Percentiles rank a stretch among this genome's conserved stretches.
These are phyloP conservation scores for Fraxinus pennsylvanica DNA, from an alignment of 257 asterid genomes.

Conservation along the genomic window DNA sequence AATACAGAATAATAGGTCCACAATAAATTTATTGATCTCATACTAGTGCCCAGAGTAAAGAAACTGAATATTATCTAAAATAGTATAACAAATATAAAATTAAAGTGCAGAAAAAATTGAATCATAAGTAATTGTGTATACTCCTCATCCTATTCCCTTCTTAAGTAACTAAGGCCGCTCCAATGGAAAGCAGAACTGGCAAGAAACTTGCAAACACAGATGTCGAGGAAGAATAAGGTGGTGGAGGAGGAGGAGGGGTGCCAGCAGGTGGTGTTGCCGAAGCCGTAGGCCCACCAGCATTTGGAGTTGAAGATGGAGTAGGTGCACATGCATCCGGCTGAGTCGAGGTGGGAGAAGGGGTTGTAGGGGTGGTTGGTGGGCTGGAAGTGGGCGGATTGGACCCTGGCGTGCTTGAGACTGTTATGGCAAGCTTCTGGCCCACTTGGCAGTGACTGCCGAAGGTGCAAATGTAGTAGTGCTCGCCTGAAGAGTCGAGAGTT, in stretches of 20 bases:
- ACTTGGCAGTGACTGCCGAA: slow-evolving; percentile 41
- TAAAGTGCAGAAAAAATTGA: background rate
- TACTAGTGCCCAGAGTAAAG: too few species aligned
- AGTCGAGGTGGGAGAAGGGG: slow-evolving; percentile 28
- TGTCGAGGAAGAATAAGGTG: slow-evolving; percentile 23
- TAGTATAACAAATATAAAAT: background rate
- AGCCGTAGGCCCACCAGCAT: slow-evolving; percentile 3
- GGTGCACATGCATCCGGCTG: slow-evolving; percentile 37
- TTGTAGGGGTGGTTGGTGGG: slow-evolving; percentile 17
- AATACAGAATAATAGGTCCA: too few species aligned
- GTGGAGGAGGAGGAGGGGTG: background rate
- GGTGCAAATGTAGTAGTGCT: slow-evolving; percentile 51
- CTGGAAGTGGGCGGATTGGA: slow-evolving; percentile 31
- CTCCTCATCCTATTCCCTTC: background rate
- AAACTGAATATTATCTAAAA: background rate
- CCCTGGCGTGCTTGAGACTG: slow-evolving; percentile 37
- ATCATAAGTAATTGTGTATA: background rate
- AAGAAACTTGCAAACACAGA: slow-evolving; percentile 18
- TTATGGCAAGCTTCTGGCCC: slow-evolving; percentile 47
- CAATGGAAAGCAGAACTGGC: background rate
- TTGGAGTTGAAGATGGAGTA: slow-evolving; percentile 10
- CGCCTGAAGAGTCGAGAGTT: slow-evolving; percentile 40
- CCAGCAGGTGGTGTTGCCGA: background rate
- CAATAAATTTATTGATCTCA: too few species aligned
- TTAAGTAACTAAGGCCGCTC: background rate